These are phyloP conservation scores for Ophiocordyceps australis DNA, from an alignment of 2,329 filamentous ascomycete genomes.

Conservation along the genomic window DNA sequence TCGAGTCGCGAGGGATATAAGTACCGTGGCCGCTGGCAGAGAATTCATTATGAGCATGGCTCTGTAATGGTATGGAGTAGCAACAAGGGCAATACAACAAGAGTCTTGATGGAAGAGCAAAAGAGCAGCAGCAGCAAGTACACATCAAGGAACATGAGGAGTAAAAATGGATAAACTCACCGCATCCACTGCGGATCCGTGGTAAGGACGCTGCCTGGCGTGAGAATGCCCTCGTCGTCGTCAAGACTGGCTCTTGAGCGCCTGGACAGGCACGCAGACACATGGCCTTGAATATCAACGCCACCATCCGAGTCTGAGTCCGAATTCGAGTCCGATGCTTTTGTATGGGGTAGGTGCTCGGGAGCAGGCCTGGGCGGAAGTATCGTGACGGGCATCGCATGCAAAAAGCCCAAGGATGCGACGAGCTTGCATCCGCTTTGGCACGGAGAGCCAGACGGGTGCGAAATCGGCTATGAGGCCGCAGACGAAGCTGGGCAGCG, in stretches of 20 bases:
- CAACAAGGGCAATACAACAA: too few species aligned
- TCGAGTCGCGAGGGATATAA: constrained; percentile 44
- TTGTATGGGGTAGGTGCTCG: constrained; percentile 6
- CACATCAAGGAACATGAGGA: constrained; percentile 1
- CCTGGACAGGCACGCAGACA: constrained; percentile 24
- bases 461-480: too few species aligned
- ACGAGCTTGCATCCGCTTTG: too few species aligned
- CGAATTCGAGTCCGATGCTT: constrained; percentile 11
- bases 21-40: constrained; percentile 92
- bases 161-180: constrained; percentile 24
- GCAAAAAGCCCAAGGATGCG: too few species aligned
- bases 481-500: too few species aligned
- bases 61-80: too few species aligned
- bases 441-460: too few species aligned
- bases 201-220: constrained; percentile 77
- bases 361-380: constrained; percentile 18
- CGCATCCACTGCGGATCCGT: constrained; percentile 95
- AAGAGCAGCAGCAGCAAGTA: too few species aligned
- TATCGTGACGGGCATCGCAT: constrained; percentile 29
- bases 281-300: constrained; percentile 23
- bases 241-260: constrained; percentile 12
- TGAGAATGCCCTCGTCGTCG: constrained; percentile 44
- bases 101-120: too few species aligned
- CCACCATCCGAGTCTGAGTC: constrained; percentile 26
- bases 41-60: too few species aligned